Percentiles rank a stretch among this genome's conserved stretches.
Conservation (phyloP, 345 rosid genomes). For the Nephelium lappaceum region DNA sequence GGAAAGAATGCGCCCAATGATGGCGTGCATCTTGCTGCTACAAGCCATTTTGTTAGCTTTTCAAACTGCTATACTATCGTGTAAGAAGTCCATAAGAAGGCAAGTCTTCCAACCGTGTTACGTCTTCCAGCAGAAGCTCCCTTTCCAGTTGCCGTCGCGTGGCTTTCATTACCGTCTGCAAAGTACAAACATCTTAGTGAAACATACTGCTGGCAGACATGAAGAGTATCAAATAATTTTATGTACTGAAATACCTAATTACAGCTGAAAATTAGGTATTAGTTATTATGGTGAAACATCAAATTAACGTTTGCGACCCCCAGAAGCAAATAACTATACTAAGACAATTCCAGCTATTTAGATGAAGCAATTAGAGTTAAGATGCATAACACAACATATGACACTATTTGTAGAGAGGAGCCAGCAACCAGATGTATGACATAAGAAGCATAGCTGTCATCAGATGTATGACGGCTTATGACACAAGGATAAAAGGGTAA, state of each 20-base stretch:
- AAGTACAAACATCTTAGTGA: not conserved
- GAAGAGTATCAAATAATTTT: not conserved
- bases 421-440: no score
- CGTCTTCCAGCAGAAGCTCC: conserved; percentile 80
- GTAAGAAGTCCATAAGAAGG: conserved; percentile 78
- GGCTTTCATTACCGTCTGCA: conserved; percentile 80
- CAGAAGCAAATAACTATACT: not conserved
- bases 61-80: conserved; percentile 28
- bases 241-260: not conserved
- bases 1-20: conserved; percentile 2
- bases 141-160: conserved; percentile 89
- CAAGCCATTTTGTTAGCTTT: conserved; percentile 27
- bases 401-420: not conserved
- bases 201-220: not conserved
- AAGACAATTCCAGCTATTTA: not conserved
- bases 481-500: not conserved
- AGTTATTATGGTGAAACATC: not conserved
- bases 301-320: not conserved
- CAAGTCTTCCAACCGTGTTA: conserved; percentile 72
- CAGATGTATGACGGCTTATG: not conserved
- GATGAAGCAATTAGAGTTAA: not conserved
- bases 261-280: no score
- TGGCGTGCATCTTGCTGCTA: conserved; percentile 29
- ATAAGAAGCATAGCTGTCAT: no score
- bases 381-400: not conserved